Evolutionary conservation across 306 rosid species (phyloP).

Genomic region (Dalbergia cultrata): DNA sequence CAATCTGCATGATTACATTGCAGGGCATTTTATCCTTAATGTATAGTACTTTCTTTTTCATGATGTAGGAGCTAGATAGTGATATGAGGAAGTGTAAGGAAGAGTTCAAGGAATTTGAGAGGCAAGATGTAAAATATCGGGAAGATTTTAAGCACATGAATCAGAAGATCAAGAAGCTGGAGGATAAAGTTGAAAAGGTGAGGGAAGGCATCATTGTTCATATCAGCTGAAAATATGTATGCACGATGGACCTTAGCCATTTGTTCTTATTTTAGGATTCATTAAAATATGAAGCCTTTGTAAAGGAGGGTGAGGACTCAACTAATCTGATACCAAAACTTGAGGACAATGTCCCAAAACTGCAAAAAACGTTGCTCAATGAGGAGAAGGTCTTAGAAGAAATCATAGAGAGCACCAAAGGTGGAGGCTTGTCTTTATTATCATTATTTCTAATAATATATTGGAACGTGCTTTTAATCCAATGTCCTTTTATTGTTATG

Average conservation of each 20-base stretch:
- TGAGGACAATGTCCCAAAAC: slow-evolving; percentile 75
- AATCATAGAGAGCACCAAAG: slow-evolving; percentile 80
- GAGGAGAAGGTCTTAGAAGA: slow-evolving; percentile 89
- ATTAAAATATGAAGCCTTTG: slow-evolving; percentile 61
- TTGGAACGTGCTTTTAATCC: slow-evolving; percentile 22
- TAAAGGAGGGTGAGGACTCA: slow-evolving; percentile 83
- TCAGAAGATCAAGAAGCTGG: slow-evolving; percentile 89
- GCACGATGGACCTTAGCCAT: slow-evolving; percentile 38
- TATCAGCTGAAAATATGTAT: slow-evolving; percentile 10
- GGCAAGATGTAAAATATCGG: slow-evolving; percentile 89
- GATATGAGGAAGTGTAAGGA: slow-evolving; percentile 87
- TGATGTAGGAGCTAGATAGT: slow-evolving; percentile 76
- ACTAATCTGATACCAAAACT: slow-evolving; percentile 77
- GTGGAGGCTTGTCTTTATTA: slow-evolving; percentile 45
- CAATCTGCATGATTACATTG: slow-evolving; percentile 33
- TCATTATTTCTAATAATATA: slow-evolving; percentile 9
- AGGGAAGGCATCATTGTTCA: slow-evolving; percentile 37
- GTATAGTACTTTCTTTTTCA: slow-evolving; percentile 26
- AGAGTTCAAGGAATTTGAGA: slow-evolving; percentile 92
- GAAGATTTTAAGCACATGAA: slow-evolving; percentile 89
- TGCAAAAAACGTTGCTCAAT: slow-evolving; percentile 76
- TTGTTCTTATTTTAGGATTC: slow-evolving; percentile 74
- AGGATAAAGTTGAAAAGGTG: slow-evolving; percentile 89
- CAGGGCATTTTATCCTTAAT: slow-evolving; percentile 19
- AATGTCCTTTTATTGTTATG: slow-evolving; percentile 8